phyloP scores from a whole-genome alignment of 352 stramenopile species.

The Pythium apleroticum region DNA sequence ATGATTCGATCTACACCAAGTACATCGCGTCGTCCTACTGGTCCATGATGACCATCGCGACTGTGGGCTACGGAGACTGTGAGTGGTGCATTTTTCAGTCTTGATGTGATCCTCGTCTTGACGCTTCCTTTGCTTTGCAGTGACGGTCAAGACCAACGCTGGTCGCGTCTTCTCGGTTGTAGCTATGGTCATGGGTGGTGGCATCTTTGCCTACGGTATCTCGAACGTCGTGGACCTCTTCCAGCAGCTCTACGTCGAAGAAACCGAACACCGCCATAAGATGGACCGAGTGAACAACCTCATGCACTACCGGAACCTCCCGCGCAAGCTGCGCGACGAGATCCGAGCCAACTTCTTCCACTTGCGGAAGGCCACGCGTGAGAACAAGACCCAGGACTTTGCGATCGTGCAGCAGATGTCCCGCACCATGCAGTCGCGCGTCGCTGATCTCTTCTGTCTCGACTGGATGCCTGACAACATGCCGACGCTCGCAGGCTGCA shows the following conservation, averaged over 20 bases:
- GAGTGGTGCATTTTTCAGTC: conserved; percentile 25
- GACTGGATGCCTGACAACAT: conserved; percentile 72
- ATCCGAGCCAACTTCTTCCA: conserved; percentile 82
- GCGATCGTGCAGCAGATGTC: conserved; percentile 74
- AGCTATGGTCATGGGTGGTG: conserved; percentile 71
- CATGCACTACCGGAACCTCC: conserved; percentile 62
- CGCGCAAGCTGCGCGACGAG: conserved; percentile 69
- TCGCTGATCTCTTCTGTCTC: conserved; percentile 70
- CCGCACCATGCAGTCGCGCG: conserved; percentile 63
- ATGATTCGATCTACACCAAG: conserved; percentile 52
- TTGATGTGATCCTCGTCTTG: not conserved
- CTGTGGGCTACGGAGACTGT: conserved; percentile 78
- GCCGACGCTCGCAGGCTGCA: conserved; percentile 70
- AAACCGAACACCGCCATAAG: conserved; percentile 63
- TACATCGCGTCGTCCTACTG: conserved; percentile 86
- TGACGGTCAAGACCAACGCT: conserved; percentile 66
- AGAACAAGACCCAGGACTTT: conserved; percentile 66
- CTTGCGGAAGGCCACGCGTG: conserved; percentile 65
- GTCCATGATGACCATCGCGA: conserved; percentile 88
- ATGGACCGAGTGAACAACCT: conserved; percentile 82
- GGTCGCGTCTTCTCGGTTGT: conserved; percentile 68
- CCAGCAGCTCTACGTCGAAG: conserved; percentile 70
- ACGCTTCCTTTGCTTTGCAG: conserved; percentile 24
- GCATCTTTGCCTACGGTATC: conserved; percentile 86
- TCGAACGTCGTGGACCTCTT: conserved; percentile 80